Evolutionary conservation across 1,284 basidiomycete species (phyloP), one percentile per base, ranked within the genome.

Genomic region (Fistulinella cinereoalba): DNA sequence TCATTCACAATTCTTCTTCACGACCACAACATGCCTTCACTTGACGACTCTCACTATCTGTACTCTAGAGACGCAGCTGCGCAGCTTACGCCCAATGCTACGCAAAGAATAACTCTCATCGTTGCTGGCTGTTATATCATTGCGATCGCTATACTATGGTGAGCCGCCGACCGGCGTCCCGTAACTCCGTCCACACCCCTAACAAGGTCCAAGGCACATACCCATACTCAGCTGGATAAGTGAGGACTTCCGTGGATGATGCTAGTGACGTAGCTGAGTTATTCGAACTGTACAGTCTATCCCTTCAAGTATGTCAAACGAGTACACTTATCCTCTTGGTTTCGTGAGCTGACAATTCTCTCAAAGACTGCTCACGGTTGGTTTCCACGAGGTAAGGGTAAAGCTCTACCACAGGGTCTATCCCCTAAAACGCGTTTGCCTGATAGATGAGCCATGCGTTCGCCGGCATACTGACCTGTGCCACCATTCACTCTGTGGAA

Each of bases 401-500:
- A 23, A 12, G 19, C 16, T n/a, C 21, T 15, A 43, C 18, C 21
- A 41, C 19, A 32, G n/a, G 34, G 21, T 42, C 33, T 29, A 29
- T 37, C 16, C 24, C 25, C 25, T n/a, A 45, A 48, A 43, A 51
- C 44, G 40, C 44, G 51, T 46, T 49, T 44, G 38, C 33, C 21
- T 32, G 32, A n/a, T 45, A 92, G 88, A 87, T 90, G 82, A 89
- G 85, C 72, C 90, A 92, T 67, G 90, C 92, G 4, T 57, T 91
- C 47, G 72, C 80, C 16, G 89, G 88, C 28, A 70, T 97, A 15
- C 75, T 97, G 22, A 99, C 96, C 3, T 95, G 96, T 56, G 96
- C 93, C 7, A 81, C 72, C 31, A 93, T 99, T 46, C 88, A 97
- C 65, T 88, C 84, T 15, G 89, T 96, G 52, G 83, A 91, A 58